A percentile compares a stretch with the other conserved stretches of the same genome.
These are phyloP conservation scores for Ceratobasidium papillatum DNA, from an alignment of 1,284 basidiomycete species.

Conservation along the genomic window DNA sequence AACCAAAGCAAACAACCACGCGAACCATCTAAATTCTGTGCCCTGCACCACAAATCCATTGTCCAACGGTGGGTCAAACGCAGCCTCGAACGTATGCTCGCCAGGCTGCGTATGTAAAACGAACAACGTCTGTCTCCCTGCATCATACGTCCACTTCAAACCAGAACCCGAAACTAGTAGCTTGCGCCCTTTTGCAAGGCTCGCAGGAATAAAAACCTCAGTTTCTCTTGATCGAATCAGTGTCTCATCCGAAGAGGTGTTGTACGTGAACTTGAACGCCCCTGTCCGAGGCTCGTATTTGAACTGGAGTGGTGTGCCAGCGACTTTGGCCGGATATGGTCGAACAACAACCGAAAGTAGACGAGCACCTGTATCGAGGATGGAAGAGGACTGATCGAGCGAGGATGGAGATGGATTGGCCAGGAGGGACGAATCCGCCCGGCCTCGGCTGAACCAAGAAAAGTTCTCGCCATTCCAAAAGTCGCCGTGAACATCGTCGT, in stretches of 20 bases:
- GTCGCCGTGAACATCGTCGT: constrained; percentile 82
- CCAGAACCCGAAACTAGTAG: constrained; percentile 66
- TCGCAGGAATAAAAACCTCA: constrained; percentile 80
- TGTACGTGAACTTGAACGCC: constrained; percentile 70
- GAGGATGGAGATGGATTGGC: background rate
- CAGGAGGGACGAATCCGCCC: constrained; percentile 61
- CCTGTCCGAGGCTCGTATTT: constrained; percentile 77
- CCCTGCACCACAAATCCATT: constrained; percentile 12
- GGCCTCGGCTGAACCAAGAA: constrained; percentile 83
- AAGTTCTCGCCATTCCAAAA: constrained; percentile 97
- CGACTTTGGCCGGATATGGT: constrained; percentile 80
- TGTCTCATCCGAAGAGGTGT: constrained; percentile 54
- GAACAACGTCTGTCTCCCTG: constrained; percentile 70
- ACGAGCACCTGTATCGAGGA: constrained; percentile 82
- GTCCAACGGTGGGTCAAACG: constrained; percentile 63
- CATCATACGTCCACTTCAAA: constrained; percentile 60
- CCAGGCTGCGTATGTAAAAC: constrained; percentile 60
- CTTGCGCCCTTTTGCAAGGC: constrained; percentile 64
- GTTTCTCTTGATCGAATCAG: constrained; percentile 66
- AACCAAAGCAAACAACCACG: constrained; percentile 20
- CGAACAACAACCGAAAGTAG: constrained; percentile 80
- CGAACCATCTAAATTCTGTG: background rate
- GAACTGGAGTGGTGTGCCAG: constrained; percentile 72
- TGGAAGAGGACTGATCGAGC: constrained; percentile 62
- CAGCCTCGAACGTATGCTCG: constrained; percentile 61